Percentiles rank a stretch among this genome's conserved stretches.
These are phyloP conservation scores for Fragaria nilgerrensis DNA, from an alignment of 306 rosid genomes.

Conservation along the genomic window DNA sequence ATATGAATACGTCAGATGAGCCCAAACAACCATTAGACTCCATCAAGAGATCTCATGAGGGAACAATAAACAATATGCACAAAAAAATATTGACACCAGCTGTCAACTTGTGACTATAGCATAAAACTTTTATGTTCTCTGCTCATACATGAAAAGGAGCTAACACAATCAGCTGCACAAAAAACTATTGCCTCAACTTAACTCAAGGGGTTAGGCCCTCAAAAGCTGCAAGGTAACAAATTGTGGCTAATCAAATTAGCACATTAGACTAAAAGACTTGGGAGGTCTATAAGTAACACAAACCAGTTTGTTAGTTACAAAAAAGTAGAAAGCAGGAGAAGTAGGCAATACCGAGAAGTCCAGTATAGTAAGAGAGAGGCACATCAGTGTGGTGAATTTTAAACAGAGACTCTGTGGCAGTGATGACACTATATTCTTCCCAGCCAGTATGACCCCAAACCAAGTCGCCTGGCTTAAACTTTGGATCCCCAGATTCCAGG, in stretches of 20 bases:
- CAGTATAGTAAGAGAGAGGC: conserved; percentile 64
- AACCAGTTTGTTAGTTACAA: background rate
- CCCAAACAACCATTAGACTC: background rate
- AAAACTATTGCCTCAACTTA: background rate
- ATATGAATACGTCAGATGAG: background rate
- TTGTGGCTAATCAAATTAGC: background rate
- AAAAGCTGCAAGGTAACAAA: background rate
- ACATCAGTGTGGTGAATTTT: conserved; percentile 56
- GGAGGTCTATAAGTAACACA: background rate
- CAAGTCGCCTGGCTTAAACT: conserved; percentile 46
- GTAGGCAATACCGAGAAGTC: conserved; percentile 50
- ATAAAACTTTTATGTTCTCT: background rate
- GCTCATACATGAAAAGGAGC: background rate
- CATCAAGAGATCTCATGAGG: background rate
- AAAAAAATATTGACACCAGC: background rate
- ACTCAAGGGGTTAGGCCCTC: background rate
- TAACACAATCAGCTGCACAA: background rate
- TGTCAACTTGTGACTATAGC: background rate
- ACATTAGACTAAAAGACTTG: background rate
- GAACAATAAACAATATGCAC: background rate
- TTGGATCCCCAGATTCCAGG: conserved; percentile 52
- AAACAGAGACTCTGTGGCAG: conserved; percentile 28
- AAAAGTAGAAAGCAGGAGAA: background rate
- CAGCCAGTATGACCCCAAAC: conserved; percentile 65
- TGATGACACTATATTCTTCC: conserved; percentile 57